A percentile compares a stretch with the other conserved stretches of the same genome.
These are phyloP conservation scores for Myriosclerotinia duriaeana DNA, from an alignment of 2,329 filamentous ascomycete genomes.

Conservation along the genomic window DNA sequence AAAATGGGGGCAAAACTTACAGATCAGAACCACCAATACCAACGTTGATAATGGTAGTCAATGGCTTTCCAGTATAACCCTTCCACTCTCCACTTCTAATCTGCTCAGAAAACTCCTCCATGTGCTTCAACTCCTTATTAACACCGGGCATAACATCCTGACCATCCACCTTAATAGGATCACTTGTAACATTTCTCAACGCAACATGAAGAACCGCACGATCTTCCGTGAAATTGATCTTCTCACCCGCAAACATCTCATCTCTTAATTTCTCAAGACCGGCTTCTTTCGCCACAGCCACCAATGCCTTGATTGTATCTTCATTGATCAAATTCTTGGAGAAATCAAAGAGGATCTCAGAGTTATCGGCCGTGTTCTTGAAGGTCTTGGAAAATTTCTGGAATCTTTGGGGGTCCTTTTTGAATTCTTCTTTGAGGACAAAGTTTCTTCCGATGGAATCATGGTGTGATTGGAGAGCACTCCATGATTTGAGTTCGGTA, in stretches of 20 bases:
- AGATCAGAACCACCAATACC: constrained; percentile 98
- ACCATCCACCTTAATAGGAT: constrained; percentile 81
- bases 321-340: constrained; percentile 98
- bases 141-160: constrained; percentile 93
- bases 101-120: constrained; percentile 97
- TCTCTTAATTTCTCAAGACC: constrained; percentile 90
- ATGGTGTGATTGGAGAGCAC: constrained; percentile 87
- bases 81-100: constrained; percentile 95
- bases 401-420: constrained; percentile 84
- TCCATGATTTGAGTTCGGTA: constrained; percentile 82
- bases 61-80: constrained; percentile 94
- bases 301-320: constrained; percentile 81
- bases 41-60: constrained; percentile 94
- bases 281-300: constrained; percentile 89
- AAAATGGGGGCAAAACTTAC: constrained; percentile 54
- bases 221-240: constrained; percentile 99
- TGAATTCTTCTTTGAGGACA: constrained; percentile 89
- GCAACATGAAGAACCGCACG: constrained; percentile 95
- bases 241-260: constrained; percentile 94
- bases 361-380: constrained; percentile 70
- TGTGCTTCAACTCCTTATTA: constrained; percentile 88
- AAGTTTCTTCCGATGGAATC: constrained; percentile 83
- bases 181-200: constrained; percentile 83
- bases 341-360: constrained; percentile 95
- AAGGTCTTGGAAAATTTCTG: constrained; percentile 87